Evolutionary conservation across 2,329 filamentous ascomycete genomes (phyloP), one percentile per base, ranked within the genome.

Genomic region (Botrytis fabae): DNA sequence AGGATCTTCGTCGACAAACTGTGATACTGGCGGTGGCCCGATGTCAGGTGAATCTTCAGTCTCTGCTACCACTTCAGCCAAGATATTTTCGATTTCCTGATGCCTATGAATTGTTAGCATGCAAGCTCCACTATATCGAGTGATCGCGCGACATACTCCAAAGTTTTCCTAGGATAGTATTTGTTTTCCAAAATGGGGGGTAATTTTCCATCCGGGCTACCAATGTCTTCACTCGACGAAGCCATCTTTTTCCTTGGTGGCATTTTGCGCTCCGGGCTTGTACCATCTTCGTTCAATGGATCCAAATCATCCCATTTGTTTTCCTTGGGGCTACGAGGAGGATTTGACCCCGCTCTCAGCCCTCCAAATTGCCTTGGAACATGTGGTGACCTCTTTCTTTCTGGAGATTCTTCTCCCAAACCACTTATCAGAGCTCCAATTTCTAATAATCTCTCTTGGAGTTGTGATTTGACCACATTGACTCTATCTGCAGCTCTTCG

Each of bases 391-490:
- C 81, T 86, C 62, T 83, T 81, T 78, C 87, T 88, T 76, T 82
- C 82, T 28, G 89, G 86, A 51, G 89, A 88, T 77, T 91, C 88
- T 59, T 86, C 79, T 9, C 91, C 91, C 61, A 95, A 85, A 42
- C 87, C 87, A 62, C 87, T 89, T 18, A 96, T 86, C 76, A 95
- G 84, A 5, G 86, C 85, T 44, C 89, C 87, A 82, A 94, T 88
- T 83, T 95, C 92, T 48, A 87, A 83, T 32, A 96, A 85, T 82
- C 95, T 94, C 3, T 87, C 85, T 80, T 94, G 90, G 75, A 97
- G 84, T 80, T 90, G 88, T 63, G 86, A 85, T 80, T 91, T 94
- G 77, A 95, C 89, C n/a, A 86, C 86, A 74, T 90, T 83, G 16
- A 93, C 89, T 80, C 91, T 89, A 74, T 92, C 89, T 73, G 89